Percentiles rank a stretch among this genome's conserved stretches.
These are phyloP conservation scores for Stenocarpella maydis DNA, from an alignment of 2,329 filamentous ascomycete species.

Conservation along the genomic window DNA sequence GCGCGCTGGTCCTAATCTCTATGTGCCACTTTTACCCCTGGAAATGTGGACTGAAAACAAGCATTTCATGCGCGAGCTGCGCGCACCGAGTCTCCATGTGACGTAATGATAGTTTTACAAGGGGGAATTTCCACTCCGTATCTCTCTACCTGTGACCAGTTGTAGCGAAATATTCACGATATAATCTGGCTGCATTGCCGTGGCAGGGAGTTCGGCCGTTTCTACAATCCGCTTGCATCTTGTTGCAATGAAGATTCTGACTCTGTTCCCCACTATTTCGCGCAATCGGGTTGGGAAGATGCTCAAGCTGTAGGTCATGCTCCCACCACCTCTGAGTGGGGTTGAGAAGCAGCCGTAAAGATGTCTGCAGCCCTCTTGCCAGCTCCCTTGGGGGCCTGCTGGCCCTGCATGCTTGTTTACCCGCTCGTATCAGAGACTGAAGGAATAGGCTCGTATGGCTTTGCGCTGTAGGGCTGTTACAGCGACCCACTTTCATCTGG, in stretches of 20 bases:
- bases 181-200: too few species aligned
- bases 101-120: neutral
- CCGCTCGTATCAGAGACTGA: neutral
- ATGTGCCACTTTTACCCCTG: conserved; percentile 29
- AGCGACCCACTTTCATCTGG: conserved; percentile 1
- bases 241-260: neutral
- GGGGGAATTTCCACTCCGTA: neutral
- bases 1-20: conserved; percentile 27
- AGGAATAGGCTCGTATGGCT: neutral
- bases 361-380: neutral
- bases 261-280: neutral
- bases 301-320: too few species aligned
- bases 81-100: neutral
- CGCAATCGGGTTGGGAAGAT: too few species aligned
- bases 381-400: neutral
- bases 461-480: neutral
- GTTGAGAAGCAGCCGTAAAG: neutral
- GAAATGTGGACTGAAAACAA: conserved; percentile 20
- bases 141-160: too few species aligned
- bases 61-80: conserved; percentile 1
- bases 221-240: neutral
- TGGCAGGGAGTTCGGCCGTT: neutral
- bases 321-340: neutral
- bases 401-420: neutral
- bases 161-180: too few species aligned